A percentile compares a stretch with the other conserved stretches of the same genome.
Evolutionary conservation across 495 filamentous ascomycete species (phyloP).

Genomic region (Hypoxylon fuscum): DNA sequence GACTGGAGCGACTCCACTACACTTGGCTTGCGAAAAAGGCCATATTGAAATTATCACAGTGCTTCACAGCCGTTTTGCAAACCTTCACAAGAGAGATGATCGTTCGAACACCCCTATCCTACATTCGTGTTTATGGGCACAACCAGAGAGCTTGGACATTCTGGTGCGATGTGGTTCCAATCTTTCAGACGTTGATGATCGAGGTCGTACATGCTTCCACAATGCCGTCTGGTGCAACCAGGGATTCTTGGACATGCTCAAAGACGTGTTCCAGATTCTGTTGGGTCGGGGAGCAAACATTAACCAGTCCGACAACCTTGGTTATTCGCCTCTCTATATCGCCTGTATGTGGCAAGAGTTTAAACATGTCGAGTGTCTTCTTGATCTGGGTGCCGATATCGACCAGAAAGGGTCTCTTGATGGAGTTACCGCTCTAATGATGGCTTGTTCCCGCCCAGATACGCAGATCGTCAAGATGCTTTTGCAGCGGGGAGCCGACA

Average conservation of each 20-base stretch:
- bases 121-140: background rate
- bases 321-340: conserved; percentile 1
- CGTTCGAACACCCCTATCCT: background rate
- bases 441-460: conserved; percentile 4
- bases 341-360: conserved; percentile 4
- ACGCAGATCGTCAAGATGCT: background rate
- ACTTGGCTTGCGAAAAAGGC: background rate
- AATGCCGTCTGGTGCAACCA: background rate
- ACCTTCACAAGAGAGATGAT: conserved; percentile 7
- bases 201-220: conserved; percentile 4
- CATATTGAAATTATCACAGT: background rate
- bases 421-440: conserved; percentile 13
- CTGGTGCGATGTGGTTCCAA: background rate
- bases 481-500: conserved; percentile 5
- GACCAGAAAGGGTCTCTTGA: background rate
- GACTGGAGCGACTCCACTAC: background rate
- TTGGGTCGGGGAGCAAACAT: background rate
- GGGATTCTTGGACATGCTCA: background rate
- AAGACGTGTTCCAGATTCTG: background rate
- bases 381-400: conserved; percentile 8
- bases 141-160: background rate
- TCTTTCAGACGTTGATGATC: background rate
- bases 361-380: background rate
- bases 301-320: background rate
- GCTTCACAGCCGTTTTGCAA: background rate